Conservation (phyloP, 306 rosid genomes). For the Cucumis sativus region DNA sequence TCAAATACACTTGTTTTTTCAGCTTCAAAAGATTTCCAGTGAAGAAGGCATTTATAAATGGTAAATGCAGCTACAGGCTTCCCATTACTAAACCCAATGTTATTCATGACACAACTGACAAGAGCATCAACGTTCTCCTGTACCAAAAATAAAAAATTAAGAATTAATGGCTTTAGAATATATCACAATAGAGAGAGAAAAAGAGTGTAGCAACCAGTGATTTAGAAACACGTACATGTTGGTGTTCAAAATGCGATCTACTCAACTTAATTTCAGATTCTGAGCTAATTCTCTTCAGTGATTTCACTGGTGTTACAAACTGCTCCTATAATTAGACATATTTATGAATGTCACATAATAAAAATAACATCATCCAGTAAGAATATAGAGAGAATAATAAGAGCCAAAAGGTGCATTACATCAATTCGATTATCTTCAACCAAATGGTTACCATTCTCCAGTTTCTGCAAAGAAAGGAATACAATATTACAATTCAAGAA, state of each 20-base stretch:
- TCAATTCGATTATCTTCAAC: constrained; percentile 42
- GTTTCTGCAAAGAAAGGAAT: constrained; percentile 34
- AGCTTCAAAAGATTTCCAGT: constrained; percentile 99
- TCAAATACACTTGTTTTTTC: constrained; percentile 99
- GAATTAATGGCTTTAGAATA: background rate
- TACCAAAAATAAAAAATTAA: constrained; percentile 18
- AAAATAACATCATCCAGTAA: background rate
- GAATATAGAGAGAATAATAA: background rate
- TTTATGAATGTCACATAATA: background rate
- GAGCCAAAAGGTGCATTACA: constrained; percentile 27
- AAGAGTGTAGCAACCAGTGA: background rate
- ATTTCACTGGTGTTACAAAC: constrained; percentile 39
- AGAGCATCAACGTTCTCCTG: constrained; percentile 98
- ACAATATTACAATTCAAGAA: background rate
- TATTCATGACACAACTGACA: constrained; percentile 65
- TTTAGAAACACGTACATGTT: constrained; percentile 52
- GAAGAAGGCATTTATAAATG: constrained; percentile 93
- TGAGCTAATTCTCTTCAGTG: constrained; percentile 50
- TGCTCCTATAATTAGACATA: constrained; percentile 1
- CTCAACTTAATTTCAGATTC: constrained; percentile 88
- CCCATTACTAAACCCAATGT: constrained; percentile 79
- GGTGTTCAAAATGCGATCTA: constrained; percentile 81
- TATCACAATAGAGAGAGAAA: background rate
- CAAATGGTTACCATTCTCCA: constrained; percentile 74
- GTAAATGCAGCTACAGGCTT: constrained; percentile 97